These are phyloP conservation scores for Sophora flavescens DNA, from an alignment of 306 rosid species.

Conservation along the genomic window DNA sequence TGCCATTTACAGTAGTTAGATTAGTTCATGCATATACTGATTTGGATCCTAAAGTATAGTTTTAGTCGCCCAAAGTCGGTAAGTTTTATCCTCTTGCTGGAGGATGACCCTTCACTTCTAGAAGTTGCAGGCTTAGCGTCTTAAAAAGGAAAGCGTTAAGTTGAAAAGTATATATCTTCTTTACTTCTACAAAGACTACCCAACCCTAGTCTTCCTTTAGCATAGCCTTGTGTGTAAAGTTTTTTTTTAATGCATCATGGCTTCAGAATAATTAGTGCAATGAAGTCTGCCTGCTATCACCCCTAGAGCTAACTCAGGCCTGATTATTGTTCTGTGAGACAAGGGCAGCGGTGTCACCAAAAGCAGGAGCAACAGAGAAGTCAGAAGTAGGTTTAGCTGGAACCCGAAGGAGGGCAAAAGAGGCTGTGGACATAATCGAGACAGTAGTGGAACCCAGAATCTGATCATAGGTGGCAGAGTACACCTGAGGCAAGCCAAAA, in stretches of 20 bases:
- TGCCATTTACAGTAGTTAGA: constrained; percentile 21
- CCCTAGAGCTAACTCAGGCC: neutral
- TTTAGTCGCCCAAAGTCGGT: constrained; percentile 22
- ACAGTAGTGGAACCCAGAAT: too few species aligned
- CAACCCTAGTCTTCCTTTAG: constrained; percentile 16
- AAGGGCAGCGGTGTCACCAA: too few species aligned
- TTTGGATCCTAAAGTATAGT: constrained; percentile 22
- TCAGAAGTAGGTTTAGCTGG: too few species aligned
- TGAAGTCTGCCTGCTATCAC: constrained; percentile 20
- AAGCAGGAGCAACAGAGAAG: too few species aligned
- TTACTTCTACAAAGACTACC: constrained; percentile 23
- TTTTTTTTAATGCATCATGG: neutral
- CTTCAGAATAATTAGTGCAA: neutral
- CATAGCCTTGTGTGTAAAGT: neutral
- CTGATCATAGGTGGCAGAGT: too few species aligned
- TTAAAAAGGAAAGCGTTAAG: constrained; percentile 8
- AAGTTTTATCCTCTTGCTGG: constrained; percentile 16
- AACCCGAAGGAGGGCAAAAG: too few species aligned
- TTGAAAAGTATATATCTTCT: constrained; percentile 13
- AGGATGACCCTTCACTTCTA: constrained; percentile 20
- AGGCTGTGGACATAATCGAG: too few species aligned
- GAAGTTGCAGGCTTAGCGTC: constrained; percentile 30
- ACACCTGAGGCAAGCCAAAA: too few species aligned
- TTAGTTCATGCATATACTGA: constrained; percentile 36
- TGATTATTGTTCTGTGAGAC: too few species aligned